phyloP scores from a whole-genome alignment of 192 early-diverging fungal species.

The Lobosporangium transversale region DNA sequence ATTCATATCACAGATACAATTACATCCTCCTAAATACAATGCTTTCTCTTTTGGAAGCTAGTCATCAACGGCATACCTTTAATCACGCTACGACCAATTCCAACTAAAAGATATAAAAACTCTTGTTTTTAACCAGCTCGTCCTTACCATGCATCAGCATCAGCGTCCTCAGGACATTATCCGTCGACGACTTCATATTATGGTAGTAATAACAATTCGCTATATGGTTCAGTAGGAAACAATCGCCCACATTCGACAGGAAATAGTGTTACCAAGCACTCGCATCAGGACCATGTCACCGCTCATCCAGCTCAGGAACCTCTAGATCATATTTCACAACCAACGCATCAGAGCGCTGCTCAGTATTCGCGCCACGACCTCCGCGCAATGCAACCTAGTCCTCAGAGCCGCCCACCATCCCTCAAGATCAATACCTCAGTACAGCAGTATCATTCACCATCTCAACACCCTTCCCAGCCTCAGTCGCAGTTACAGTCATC shows the following conservation, averaged over 20 bases:
- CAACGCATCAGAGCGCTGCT: neutral
- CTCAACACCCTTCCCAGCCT: neutral
- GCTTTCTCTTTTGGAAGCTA: too few species aligned
- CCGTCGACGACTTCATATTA: slow-evolving; percentile 13
- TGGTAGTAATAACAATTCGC: neutral
- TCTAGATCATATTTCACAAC: slow-evolving; percentile 22
- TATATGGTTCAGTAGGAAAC: too few species aligned
- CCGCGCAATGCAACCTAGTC: slow-evolving; percentile 28
- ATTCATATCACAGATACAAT: too few species aligned
- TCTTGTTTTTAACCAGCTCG: too few species aligned
- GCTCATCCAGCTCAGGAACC: slow-evolving; percentile 14
- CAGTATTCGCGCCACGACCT: slow-evolving; percentile 23
- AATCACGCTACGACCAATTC: too few species aligned
- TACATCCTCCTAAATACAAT: too few species aligned
- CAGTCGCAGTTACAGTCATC: neutral
- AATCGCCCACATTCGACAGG: neutral
- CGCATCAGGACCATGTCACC: slow-evolving; percentile 16
- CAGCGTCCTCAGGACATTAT: slow-evolving; percentile 17
- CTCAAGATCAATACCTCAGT: slow-evolving; percentile 50
- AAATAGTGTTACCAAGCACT: slow-evolving; percentile 14
- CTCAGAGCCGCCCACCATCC: slow-evolving; percentile 33
- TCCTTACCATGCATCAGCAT: slow-evolving; percentile 10
- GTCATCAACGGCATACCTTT: too few species aligned
- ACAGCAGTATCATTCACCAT: slow-evolving; percentile 26
- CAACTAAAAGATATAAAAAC: too few species aligned